These are phyloP conservation scores for Phytophthora pluvialis DNA, from an alignment of 352 stramenopile genomes.

Conservation along the genomic window DNA sequence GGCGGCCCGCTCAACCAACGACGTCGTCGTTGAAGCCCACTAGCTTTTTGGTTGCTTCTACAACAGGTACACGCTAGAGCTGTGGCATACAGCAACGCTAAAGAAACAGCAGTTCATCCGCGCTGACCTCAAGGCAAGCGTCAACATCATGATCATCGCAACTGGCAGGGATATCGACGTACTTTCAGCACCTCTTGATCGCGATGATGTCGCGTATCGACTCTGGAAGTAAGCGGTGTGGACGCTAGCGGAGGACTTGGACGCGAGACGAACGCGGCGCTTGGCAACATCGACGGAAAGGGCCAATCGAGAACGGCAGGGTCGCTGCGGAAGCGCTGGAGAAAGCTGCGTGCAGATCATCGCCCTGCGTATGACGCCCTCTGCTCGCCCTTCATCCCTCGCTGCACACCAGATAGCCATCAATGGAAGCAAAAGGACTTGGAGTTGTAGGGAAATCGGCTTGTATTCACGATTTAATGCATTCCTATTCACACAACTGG, in stretches of 20 bases:
- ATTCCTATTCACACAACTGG: too few relatives aligned
- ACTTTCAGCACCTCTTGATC: neutral
- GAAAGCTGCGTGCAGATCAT: slow-evolving; percentile 3
- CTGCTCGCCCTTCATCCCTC: slow-evolving; percentile 14
- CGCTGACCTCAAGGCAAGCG: slow-evolving; percentile 16
- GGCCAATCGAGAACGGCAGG: slow-evolving; percentile 9
- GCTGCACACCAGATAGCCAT: slow-evolving; percentile 1
- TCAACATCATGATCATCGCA: slow-evolving; percentile 23
- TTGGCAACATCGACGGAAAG: slow-evolving; percentile 8
- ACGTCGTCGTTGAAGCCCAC: too few relatives aligned
- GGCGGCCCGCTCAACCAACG: too few relatives aligned
- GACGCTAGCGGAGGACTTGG: slow-evolving; percentile 11
- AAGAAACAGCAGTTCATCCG: slow-evolving; percentile 22
- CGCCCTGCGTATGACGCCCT: slow-evolving; percentile 2
- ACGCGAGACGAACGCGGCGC: slow-evolving; percentile 13
- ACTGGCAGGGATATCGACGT: neutral
- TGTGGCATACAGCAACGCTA: slow-evolving; percentile 16
- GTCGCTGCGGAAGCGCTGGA: slow-evolving; percentile 8
- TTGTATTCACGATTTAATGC: too few relatives aligned
- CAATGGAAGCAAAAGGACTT: neutral
- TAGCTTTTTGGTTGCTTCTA: too few relatives aligned
- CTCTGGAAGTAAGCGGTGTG: slow-evolving; percentile 22
- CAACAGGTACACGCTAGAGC: neutral
- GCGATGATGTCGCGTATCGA: neutral
- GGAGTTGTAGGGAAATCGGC: too few relatives aligned